phyloP scores from a whole-genome alignment of 116 monocot genomes.

The Posidonia oceanica region DNA sequence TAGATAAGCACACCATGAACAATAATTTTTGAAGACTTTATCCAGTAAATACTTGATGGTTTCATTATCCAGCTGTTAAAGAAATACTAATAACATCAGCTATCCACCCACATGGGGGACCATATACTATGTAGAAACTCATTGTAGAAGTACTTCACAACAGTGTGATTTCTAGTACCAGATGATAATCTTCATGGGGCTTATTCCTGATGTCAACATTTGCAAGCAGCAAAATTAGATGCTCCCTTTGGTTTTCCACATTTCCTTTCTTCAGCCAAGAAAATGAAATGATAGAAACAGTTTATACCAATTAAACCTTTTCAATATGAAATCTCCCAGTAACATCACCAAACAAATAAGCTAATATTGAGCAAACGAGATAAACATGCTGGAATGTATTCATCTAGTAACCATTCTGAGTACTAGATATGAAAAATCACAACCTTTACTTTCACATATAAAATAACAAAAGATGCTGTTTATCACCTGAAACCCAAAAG shows the following conservation, averaged over 20 bases:
- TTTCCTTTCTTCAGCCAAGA: slow-evolving; percentile 74
- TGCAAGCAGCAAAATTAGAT: slow-evolving; percentile 89
- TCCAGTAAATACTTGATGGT: slow-evolving; percentile 53
- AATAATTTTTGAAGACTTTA: slow-evolving; percentile 76
- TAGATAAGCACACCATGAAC: slow-evolving; percentile 85
- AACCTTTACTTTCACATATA: not conserved
- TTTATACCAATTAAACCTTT: not conserved
- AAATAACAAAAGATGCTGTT: not conserved
- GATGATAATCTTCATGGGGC: slow-evolving; percentile 24
- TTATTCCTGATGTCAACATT: slow-evolving; percentile 64
- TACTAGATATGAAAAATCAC: not conserved
- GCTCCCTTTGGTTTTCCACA: slow-evolving; percentile 93
- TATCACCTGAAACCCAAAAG: slow-evolving; percentile 88
- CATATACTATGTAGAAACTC: not conserved
- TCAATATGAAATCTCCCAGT: too few species aligned
- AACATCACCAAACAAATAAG: too few species aligned
- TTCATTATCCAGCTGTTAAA: slow-evolving; percentile 44
- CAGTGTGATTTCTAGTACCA: slow-evolving; percentile 20
- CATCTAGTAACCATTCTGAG: not conserved
- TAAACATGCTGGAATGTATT: not conserved
- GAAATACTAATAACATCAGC: not conserved
- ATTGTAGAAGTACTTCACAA: not conserved
- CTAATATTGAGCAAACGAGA: not conserved
- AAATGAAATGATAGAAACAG: not conserved
- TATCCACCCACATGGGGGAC: not conserved